These are phyloP conservation scores for Scutellaria minor DNA, from an alignment of 257 asterid genomes.

Conservation along the genomic window DNA sequence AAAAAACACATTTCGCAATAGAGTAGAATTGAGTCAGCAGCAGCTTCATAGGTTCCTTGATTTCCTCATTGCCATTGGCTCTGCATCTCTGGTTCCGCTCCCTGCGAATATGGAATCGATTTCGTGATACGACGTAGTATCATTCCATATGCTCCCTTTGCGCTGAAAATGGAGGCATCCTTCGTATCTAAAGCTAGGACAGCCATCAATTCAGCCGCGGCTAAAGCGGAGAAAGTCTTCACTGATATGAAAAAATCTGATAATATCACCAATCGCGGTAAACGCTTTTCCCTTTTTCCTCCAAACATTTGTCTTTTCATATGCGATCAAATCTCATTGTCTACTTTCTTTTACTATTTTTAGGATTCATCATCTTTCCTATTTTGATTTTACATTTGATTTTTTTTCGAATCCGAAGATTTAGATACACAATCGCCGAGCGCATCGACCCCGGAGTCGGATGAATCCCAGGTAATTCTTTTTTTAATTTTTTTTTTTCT, in stretches of 20 bases:
- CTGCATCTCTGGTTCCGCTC: constrained; percentile 30
- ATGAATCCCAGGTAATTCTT: constrained; percentile 57
- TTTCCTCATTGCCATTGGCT: constrained; percentile 8
- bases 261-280: constrained; percentile 61
- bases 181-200: constrained; percentile 90
- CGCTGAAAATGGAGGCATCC: constrained; percentile 77
- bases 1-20: neutral
- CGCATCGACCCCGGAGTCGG: constrained; percentile 56
- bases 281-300: neutral
- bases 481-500: neutral
- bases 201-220: constrained; percentile 97
- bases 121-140: constrained; percentile 36
- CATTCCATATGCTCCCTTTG: constrained; percentile 28
- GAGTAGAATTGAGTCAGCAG: constrained; percentile 30
- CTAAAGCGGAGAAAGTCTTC: constrained; percentile 98
- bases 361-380: constrained; percentile 37
- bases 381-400: constrained; percentile 27
- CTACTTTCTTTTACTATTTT: constrained; percentile 45
- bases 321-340: constrained; percentile 27
- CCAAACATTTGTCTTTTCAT: constrained; percentile 23
- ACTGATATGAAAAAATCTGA: constrained; percentile 89
- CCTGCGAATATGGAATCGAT: constrained; percentile 42
- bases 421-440: constrained; percentile 58
- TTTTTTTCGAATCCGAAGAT: constrained; percentile 49
- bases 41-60: constrained; percentile 25